Percentiles rank a stretch among this genome's conserved stretches.
These are phyloP conservation scores for Plasmodium sp. DNA, from an alignment of 169 alveolate species.

Conservation along the genomic window DNA sequence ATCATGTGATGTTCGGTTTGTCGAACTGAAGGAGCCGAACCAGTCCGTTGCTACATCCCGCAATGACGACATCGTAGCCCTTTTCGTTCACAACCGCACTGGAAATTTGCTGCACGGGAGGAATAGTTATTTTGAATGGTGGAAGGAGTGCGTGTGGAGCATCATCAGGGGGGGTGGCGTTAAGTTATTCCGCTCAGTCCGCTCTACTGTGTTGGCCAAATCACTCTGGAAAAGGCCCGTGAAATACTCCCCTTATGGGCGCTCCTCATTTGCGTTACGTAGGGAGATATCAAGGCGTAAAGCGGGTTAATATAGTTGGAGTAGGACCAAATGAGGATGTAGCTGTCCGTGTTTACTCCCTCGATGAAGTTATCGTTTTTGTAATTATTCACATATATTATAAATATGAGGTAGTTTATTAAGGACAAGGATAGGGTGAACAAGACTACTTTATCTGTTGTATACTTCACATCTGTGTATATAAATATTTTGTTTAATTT, in stretches of 20 bases:
- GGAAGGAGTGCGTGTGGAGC: not conserved
- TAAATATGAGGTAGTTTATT: constrained; percentile 59
- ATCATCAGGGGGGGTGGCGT: not conserved
- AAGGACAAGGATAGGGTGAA: constrained; percentile 23
- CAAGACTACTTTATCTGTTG: constrained; percentile 62
- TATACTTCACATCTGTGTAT: constrained; percentile 70
- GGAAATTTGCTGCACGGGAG: constrained; percentile 50
- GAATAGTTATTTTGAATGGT: not conserved
- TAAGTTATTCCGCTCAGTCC: not conserved
- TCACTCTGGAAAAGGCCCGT: not conserved
- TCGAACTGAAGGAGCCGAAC: not conserved
- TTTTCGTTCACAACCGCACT: constrained; percentile 64
- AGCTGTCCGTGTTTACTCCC: constrained; percentile 72
- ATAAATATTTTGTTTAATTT: constrained; percentile 66
- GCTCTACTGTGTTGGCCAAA: not conserved
- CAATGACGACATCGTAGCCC: constrained; percentile 45
- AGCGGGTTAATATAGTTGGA: constrained; percentile 54
- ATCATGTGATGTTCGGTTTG: not conserved
- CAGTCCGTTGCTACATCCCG: constrained; percentile 73
- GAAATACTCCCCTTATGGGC: not conserved
- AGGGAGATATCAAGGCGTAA: constrained; percentile 69
- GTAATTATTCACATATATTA: constrained; percentile 44
- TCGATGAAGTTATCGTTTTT: constrained; percentile 55
- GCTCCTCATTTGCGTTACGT: constrained; percentile 22
- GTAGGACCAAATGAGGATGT: constrained; percentile 67